Conservation (phyloP, 2,329 filamentous ascomycete genomes). For the Pleurostoma richardsiae region DNA sequence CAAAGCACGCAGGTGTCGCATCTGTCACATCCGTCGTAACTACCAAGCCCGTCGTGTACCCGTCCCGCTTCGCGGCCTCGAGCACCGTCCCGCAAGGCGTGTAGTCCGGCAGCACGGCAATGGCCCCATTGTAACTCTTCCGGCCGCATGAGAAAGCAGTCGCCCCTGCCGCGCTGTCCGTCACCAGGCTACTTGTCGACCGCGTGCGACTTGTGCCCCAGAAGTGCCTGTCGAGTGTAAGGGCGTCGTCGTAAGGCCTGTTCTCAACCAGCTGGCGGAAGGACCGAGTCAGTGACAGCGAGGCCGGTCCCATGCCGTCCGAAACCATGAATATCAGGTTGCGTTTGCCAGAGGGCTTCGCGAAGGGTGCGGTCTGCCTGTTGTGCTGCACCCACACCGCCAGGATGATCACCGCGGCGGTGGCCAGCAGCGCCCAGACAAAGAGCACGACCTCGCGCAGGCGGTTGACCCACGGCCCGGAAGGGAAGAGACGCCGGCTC, state of each 20-base stretch:
- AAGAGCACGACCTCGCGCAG: conserved; percentile 71
- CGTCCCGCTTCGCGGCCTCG: conserved; percentile 87
- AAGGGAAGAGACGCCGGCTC: background rate
- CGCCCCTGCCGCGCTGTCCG: conserved; percentile 93
- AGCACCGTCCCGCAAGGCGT: conserved; percentile 86
- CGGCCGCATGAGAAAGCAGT: conserved; percentile 89
- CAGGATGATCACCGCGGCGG: conserved; percentile 70
- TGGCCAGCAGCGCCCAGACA: conserved; percentile 77
- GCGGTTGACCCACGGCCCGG: conserved; percentile 26
- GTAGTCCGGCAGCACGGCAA: conserved; percentile 80
- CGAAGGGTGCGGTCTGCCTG: conserved; percentile 37
- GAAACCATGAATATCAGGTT: conserved; percentile 99
- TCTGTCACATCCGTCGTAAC: conserved; percentile 95
- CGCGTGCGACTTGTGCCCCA: conserved; percentile 87
- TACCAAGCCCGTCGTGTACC: conserved; percentile 88
- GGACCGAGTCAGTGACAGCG: conserved; percentile 77
- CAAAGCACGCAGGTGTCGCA: conserved; percentile 93
- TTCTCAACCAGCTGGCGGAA: conserved; percentile 75
- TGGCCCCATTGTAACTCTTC: conserved; percentile 97
- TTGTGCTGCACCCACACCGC: conserved; percentile 75
- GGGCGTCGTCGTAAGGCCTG: conserved; percentile 68
- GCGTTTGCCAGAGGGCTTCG: conserved; percentile 57
- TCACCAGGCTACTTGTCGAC: conserved; percentile 79
- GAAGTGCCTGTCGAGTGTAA: conserved; percentile 81
- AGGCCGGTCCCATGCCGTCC: conserved; percentile 96